Evolutionary conservation across 345 rosid genomes (phyloP).

Genomic region (Salix udensis): DNA sequence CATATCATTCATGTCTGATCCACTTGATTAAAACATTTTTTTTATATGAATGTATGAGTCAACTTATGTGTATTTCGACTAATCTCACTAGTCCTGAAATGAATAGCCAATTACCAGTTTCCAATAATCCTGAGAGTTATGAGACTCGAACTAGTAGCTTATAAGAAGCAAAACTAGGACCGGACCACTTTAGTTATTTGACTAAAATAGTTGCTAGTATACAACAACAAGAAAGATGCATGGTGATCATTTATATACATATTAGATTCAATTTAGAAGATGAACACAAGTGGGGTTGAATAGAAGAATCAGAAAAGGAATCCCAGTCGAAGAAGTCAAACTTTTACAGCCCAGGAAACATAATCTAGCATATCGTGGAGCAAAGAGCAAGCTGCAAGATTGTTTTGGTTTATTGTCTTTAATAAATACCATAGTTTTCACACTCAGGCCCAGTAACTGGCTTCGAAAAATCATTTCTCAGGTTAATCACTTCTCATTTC

Average conservation of each 20-base stretch:
- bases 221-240: no score
- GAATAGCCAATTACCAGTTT: fast-evolving
- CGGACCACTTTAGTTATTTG: no score
- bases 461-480: no score
- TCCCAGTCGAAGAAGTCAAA: slow-evolving; percentile 36
- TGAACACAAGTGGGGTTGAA: slow-evolving; percentile 9
- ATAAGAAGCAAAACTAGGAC: no score
- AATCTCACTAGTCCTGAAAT: fast-evolving
- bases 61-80: no score
- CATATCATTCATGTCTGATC: slow-evolving; percentile 8
- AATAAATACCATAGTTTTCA: no score
- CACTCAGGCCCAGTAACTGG: no score
- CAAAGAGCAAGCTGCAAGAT: slow-evolving; percentile 24
- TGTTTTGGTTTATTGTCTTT: not conserved
- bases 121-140: fast-evolving
- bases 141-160: no score
- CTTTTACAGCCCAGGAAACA: slow-evolving; percentile 31
- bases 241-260: not conserved
- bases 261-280: not conserved
- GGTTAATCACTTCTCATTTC: no score
- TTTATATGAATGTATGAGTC: no score
- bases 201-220: no score
- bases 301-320: slow-evolving; percentile 32
- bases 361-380: slow-evolving; percentile 24
- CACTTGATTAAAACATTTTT: not conserved